These are phyloP conservation scores for Microcos paniculata DNA, from an alignment of 345 rosid species.

Conservation along the genomic window DNA sequence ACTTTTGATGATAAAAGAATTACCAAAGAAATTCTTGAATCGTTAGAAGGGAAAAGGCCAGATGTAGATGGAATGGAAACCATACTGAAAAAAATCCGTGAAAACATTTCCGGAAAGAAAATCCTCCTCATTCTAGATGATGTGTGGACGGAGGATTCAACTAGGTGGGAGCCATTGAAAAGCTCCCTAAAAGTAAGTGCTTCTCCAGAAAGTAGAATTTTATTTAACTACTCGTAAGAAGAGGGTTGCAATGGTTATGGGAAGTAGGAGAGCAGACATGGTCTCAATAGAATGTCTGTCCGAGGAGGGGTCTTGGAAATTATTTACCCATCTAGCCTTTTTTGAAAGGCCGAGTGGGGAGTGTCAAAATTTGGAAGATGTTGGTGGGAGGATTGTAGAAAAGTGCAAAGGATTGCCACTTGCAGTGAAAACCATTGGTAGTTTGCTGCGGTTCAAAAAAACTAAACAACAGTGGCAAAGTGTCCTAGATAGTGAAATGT, in stretches of 20 bases:
- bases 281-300: neutral
- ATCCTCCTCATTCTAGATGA: too few species aligned
- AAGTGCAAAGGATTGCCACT: slow-evolving; percentile 18
- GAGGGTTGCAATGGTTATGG: slow-evolving; percentile 3
- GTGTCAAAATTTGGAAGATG: neutral
- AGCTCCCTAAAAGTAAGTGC: slow-evolving; percentile 11
- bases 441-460: slow-evolving; percentile 24
- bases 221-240: slow-evolving; percentile 22
- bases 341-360: slow-evolving; percentile 8
- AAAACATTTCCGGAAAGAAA: neutral
- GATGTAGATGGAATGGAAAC: neutral
- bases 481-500: neutral
- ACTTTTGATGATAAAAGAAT: slow-evolving; percentile 7
- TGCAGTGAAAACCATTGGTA: slow-evolving; percentile 20
- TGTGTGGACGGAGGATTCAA: too few species aligned
- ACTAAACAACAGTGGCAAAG: neutral
- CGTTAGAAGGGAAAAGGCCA: neutral
- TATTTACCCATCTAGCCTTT: too few species aligned
- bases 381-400: slow-evolving; percentile 17
- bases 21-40: slow-evolving; percentile 19
- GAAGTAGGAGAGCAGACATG: neutral
- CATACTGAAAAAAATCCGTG: neutral
- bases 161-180: neutral
- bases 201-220: slow-evolving; percentile 18
- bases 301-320: neutral